Percentiles rank a stretch among this genome's conserved stretches.
Evolutionary conservation across 495 filamentous ascomycete species (phyloP).

Genomic region (Xylaria scruposa): DNA sequence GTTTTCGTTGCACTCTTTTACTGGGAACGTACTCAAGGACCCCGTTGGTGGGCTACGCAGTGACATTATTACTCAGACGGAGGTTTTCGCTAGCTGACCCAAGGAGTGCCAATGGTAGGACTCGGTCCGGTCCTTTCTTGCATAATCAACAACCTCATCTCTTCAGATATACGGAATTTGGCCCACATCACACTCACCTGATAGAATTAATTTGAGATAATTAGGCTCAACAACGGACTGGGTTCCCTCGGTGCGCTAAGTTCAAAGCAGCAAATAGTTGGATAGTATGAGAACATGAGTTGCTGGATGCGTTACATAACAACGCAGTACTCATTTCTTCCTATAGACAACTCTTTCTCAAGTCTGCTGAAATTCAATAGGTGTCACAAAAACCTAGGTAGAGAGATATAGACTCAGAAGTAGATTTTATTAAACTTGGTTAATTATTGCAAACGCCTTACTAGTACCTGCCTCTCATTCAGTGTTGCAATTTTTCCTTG

Average conservation of each 20-base stretch:
- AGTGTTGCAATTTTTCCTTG: not conserved
- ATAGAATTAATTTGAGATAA: not conserved
- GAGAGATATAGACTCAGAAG: not conserved
- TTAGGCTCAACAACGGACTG: not conserved
- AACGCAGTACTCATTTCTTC: not conserved
- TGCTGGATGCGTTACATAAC: not conserved
- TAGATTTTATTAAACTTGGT: not conserved
- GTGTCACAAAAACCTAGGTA: not conserved
- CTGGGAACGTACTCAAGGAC: conserved; percentile 7
- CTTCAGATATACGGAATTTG: not conserved
- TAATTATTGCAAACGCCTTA: not conserved
- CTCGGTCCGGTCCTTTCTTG: not conserved
- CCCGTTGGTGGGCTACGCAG: too few relatives aligned
- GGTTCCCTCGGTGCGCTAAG: not conserved
- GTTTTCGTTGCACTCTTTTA: conserved; percentile 49
- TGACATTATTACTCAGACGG: too few relatives aligned
- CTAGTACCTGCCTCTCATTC: not conserved
- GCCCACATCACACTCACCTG: conserved; percentile 5
- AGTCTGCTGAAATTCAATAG: not conserved
- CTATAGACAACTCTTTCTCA: not conserved
- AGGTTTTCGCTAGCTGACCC: not conserved
- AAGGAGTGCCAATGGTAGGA: not conserved
- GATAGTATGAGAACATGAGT: not conserved
- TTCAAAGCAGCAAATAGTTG: not conserved
- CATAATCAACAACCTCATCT: not conserved